Evolutionary conservation across 805 yeast species (phyloP).

Genomic region (Pichia nanzhaoensis): DNA sequence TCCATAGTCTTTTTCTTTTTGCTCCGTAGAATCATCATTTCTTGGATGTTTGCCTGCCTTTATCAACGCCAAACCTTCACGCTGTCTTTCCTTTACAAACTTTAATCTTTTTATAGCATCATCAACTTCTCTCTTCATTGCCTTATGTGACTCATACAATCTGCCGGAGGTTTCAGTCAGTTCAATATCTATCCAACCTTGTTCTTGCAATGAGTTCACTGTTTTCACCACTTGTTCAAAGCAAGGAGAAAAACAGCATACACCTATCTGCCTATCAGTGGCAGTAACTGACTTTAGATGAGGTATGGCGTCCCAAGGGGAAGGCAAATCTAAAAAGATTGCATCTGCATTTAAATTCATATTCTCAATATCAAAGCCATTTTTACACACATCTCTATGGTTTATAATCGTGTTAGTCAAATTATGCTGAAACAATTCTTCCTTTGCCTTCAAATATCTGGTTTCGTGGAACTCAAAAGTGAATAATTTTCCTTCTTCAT

Average conservation of each 20-base stretch:
- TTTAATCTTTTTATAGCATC: slow-evolving; percentile 75
- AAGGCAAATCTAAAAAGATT: slow-evolving; percentile 85
- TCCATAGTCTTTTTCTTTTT: slow-evolving; percentile 36
- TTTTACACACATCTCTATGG: slow-evolving; percentile 87
- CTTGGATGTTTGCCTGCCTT: slow-evolving; percentile 13
- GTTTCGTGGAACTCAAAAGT: slow-evolving; percentile 90
- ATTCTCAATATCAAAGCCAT: slow-evolving; percentile 62
- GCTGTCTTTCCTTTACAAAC: slow-evolving; percentile 70
- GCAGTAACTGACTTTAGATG: slow-evolving; percentile 57
- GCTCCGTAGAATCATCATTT: slow-evolving; percentile 4
- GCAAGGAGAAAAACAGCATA: slow-evolving; percentile 97
- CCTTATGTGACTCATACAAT: slow-evolving; percentile 81
- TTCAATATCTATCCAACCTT: slow-evolving; percentile 83
- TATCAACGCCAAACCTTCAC: slow-evolving; percentile 52
- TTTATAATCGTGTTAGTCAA: slow-evolving; percentile 56
- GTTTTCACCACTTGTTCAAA: slow-evolving; percentile 94
- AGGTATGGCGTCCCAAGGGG: slow-evolving; percentile 95
- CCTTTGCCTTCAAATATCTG: slow-evolving; percentile 69
- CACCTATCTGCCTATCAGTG: slow-evolving; percentile 45
- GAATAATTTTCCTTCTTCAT: slow-evolving; percentile 54
- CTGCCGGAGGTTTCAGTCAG: slow-evolving; percentile 86
- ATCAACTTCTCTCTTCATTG: slow-evolving; percentile 72
- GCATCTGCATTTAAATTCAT: slow-evolving; percentile 53
- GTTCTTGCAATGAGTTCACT: slow-evolving; percentile 58
- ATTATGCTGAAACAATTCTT: slow-evolving; percentile 72